Conservation (phyloP, 108 stramenopile species). For the Cylindrotheca closterium region DNA sequence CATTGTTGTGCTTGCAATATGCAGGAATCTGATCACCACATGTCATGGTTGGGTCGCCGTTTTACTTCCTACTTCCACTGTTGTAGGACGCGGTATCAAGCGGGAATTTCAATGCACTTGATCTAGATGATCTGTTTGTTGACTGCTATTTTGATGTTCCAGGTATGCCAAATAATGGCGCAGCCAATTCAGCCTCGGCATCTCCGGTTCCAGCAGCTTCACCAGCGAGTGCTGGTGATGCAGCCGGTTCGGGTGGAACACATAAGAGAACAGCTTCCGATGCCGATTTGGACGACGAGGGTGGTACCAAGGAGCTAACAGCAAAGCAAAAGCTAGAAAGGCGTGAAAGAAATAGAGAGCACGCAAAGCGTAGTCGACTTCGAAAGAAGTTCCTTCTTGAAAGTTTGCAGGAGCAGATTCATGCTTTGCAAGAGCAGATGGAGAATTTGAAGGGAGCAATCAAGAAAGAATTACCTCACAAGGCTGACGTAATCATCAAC, state of each 20-base stretch:
- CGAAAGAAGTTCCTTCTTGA: conserved; percentile 99
- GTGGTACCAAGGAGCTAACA: conserved; percentile 48
- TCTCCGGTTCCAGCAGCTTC: conserved; percentile 13
- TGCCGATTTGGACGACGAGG: conserved; percentile 11
- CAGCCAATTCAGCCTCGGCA: neutral
- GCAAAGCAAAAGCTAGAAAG: conserved; percentile 86
- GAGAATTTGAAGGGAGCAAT: conserved; percentile 66
- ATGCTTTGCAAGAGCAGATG: conserved; percentile 84
- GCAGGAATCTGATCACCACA: too few relatives aligned
- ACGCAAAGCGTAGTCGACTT: conserved; percentile 92
- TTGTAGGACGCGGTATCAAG: neutral
- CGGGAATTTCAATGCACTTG: conserved; percentile 30
- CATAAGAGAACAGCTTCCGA: conserved; percentile 51
- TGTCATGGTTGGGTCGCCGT: too few relatives aligned
- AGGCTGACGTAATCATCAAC: conserved; percentile 56
- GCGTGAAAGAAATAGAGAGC: conserved; percentile 93
- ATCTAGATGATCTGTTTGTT: conserved; percentile 85
- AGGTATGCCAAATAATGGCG: conserved; percentile 21
- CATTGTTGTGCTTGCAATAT: too few relatives aligned
- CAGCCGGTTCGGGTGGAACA: conserved; percentile 5
- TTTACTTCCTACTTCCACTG: conserved; percentile 16
- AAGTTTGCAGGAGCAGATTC: conserved; percentile 87
- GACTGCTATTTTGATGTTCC: conserved; percentile 86
- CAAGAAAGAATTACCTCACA: conserved; percentile 42
- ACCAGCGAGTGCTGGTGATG: neutral